Conservation (phyloP, 805 yeast genomes). For the Komagataella ulmi region DNA sequence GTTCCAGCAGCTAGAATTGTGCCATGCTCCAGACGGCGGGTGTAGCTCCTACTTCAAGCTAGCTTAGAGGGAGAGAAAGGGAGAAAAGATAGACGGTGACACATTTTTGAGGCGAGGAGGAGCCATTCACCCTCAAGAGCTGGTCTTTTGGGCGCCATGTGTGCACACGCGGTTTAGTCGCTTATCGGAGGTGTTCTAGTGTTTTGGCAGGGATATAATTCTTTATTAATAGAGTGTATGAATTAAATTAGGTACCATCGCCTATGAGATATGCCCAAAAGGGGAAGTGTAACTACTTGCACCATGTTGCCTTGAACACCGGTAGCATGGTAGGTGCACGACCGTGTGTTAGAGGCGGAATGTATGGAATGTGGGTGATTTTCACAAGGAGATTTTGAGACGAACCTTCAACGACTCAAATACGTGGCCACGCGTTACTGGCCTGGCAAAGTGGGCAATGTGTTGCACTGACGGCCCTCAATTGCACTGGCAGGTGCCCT, state of each 20-base stretch:
- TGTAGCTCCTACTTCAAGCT: slow-evolving; percentile 4
- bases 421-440: no score
- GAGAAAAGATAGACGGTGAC: background rate
- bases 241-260: background rate
- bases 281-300: background rate
- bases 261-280: background rate
- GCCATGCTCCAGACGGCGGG: slow-evolving; percentile 37
- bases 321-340: background rate
- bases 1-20: slow-evolving; percentile 63
- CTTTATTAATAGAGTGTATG: no score
- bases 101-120: background rate
- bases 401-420: no score
- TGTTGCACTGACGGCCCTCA: no score
- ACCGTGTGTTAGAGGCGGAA: no score
- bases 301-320: background rate
- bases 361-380: no score
- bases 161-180: background rate
- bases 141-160: background rate
- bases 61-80: background rate
- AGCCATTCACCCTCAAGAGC: background rate
- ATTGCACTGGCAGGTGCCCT: background rate
- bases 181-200: background rate
- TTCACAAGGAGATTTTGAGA: no score
- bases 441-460: no score
- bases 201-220: background rate